Conservation (phyloP, 176 grass and related monocot species). For the Musa troglodytarum region DNA sequence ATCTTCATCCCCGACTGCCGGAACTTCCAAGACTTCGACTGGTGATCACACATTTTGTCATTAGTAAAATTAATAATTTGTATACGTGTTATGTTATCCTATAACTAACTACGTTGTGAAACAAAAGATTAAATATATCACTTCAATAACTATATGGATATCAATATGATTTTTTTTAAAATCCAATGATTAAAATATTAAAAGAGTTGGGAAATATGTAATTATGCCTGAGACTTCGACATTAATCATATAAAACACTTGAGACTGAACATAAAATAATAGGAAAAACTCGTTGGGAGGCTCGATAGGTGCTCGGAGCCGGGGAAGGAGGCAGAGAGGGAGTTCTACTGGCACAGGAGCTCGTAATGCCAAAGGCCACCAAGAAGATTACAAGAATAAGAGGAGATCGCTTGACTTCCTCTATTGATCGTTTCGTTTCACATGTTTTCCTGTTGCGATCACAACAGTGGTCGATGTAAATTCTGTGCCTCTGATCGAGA, state of each 20-base stretch:
- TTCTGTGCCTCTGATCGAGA: neutral
- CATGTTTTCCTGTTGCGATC: neutral
- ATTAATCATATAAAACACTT: too few species aligned
- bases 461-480: neutral
- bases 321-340: neutral
- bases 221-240: too few species aligned
- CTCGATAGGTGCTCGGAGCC: slow-evolving; percentile 26
- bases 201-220: too few species aligned
- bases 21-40: slow-evolving; percentile 45
- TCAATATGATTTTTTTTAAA: too few species aligned
- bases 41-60: too few species aligned
- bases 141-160: too few species aligned
- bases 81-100: too few species aligned
- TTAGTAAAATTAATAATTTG: too few species aligned
- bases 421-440: neutral
- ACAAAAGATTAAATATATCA: too few species aligned
- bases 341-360: slow-evolving; percentile 45
- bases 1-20: slow-evolving; percentile 47
- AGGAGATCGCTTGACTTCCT: neutral
- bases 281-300: slow-evolving; percentile 37
- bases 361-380: slow-evolving; percentile 6
- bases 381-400: slow-evolving; percentile 5
- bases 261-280: too few species aligned
- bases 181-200: too few species aligned
- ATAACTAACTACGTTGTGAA: too few species aligned